Base-by-base conservation (phyloP, 192 early-diverging fungal genomes). In the Coemansia sp. region DNA sequence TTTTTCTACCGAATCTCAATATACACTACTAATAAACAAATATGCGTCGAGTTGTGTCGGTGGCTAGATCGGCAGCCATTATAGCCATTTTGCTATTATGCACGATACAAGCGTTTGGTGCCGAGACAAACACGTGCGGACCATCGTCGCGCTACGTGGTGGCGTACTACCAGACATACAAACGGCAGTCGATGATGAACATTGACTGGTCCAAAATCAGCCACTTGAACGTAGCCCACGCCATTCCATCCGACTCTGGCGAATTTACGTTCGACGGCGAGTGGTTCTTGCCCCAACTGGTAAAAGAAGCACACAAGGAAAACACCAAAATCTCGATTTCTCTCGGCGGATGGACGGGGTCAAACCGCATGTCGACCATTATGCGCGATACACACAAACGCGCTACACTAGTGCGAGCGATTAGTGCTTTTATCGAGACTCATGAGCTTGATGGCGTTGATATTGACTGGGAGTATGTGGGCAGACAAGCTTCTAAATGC, bases 281-380 rank as follows among this genome's bases (percentile, higher is more conserved):
- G n/a, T 83, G 81, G 76, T 83, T 83, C 64, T 47, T 86, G 55
- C 84, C 85, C 3, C 62, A 74, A 14, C 51, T 87, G 9, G 71
- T 86, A 37, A 59, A 59, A 16, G 63, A 70, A 1, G 84, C 86
- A 11, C 86, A 79, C 48, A 63, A 52, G 12, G 63, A 56, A 16
- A 57, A 74, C 6, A 83, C 77, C 68, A 87, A 86, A 41, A 69
- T 92, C 12, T 60, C 87, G 14, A 50, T 92, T 12, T 82, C 85
- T 6, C 79, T 90, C 22, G 90, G 90, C 57, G 90, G 90, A 17
- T 92, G 90, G 90, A 90, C 86, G 12, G 89, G 90, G 16, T 89
- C 88, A 2, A 84, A 89, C 67, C 74, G 74, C 12, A 80, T 90
- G 57, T 87, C 85, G 10, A 57, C 77, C 2, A 84, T 90, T 62